Base-by-base conservation (phyloP, 768 basidiomycete species). In the Multifurca ochricompacta region DNA sequence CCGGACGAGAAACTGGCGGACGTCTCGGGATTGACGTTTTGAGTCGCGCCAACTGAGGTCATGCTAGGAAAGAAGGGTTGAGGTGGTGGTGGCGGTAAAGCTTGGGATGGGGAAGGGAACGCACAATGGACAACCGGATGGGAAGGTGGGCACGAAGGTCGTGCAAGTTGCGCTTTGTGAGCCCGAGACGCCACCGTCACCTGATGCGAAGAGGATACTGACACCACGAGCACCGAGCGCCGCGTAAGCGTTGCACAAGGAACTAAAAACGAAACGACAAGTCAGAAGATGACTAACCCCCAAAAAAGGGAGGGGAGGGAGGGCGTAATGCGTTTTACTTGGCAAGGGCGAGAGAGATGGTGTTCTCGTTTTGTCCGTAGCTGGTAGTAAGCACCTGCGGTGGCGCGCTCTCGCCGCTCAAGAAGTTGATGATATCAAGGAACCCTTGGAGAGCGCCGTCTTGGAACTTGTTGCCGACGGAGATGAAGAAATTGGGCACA, bases 11-110 rank as follows among this genome's bases (percentile, higher is more conserved):
- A n/a, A n/a, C n/a, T n/a, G n/a, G n/a, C n/a, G n/a, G n/a, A n/a
- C n/a, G n/a, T 64, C 59, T 72, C 70, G 9, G 67, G 65, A 10
- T 25, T 42, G 48, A 65, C 49, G 27, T 62, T 62, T 5, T 61
- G 62, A 7, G 72, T 71, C 1, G 68, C 68, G 25, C 71, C 70
- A 43, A 72, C 69, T 18, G 66, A 67, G 48, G 70, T 70, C 39
- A 71, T 53, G 63, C 67, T 70, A 4, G 6, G 31, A 36, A 35
- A 23, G 25, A 14, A 45, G 43, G 32, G 28, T 4, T 23, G 56
- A 31, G n/a, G n/a, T n/a, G n/a, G 2, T 19, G 13, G 32, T 13
- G 19, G 35, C 3, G 10, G 16, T 30, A 31, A 11, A 9, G n/a
- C 16, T 7, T 6, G 1, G 11, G 16, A 44, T 21, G 10, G 48